Base-by-base conservation (phyloP, 192 early-diverging fungal genomes). In the Thamnidium elegans region DNA sequence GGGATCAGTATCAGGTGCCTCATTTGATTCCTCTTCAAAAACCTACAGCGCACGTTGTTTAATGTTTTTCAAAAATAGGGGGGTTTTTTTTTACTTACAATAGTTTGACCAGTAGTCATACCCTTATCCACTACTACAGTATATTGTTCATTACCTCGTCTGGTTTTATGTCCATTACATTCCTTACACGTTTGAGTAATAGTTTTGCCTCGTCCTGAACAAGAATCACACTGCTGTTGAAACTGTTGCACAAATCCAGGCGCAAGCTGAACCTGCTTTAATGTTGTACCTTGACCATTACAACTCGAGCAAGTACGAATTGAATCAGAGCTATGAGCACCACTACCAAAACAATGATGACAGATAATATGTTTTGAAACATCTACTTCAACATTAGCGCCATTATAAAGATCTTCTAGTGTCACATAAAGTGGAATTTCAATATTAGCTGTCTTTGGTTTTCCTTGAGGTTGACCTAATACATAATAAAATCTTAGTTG, bases 241-340 rank as follows among this genome's bases (percentile, higher is more conserved):
- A 98, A 90, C 74, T 95, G 92, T 69, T 97, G 96, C 66, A 90
- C 89, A 68, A 98, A 92, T 31, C 95, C 94, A 1, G 96, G 94
- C 0, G 85, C 95, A 7, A 99, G 68, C 69, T 90, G 83, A 62
- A 96, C 94, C 66, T 89, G 88, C 21, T 94, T 82, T 30, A 96
- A 75, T 62, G 75, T 86, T 39, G 90, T 75, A 54, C 97, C 97
- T 31, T 78, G 80, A 44, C 97, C 97, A 20, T 80, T 67, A 69
- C 97, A 99, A 8, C 67, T 65, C 19, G 63, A 52, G 75, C 97
- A 99, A 11, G 84, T 93, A 26, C 86, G 83, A 7, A 99, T 85
- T 63, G 97, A 91, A 48, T 94, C 84, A 1, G 86, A 81, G 3
- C 77, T 80, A 55, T 92, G 88, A 1, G 95, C 97, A n/a, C 97